These are phyloP conservation scores for Pythium oligandrum DNA, from an alignment of 352 stramenopile genomes.

Conservation along the genomic window DNA sequence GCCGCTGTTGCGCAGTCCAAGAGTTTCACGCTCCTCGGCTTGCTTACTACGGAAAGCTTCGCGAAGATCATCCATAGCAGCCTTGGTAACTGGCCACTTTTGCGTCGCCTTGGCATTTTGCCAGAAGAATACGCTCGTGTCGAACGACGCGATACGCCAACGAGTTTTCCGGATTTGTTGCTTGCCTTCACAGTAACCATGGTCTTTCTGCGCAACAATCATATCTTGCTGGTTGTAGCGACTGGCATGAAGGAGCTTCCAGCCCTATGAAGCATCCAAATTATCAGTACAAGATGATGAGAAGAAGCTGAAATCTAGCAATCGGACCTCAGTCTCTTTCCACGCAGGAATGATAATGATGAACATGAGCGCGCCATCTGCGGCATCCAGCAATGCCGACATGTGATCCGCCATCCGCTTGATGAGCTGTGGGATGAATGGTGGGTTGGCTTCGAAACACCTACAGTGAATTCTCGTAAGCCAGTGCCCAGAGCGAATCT, in stretches of 20 bases:
- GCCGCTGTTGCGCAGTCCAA: conserved; percentile 66
- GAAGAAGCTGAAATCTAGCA: conserved; percentile 1
- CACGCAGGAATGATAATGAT: conserved; percentile 90
- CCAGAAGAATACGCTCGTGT: conserved; percentile 95
- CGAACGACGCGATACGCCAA: conserved; percentile 91
- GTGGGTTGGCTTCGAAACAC: conserved; percentile 93
- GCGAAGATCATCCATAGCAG: conserved; percentile 47
- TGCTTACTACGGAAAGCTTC: conserved; percentile 80
- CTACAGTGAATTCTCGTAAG: conserved; percentile 8
- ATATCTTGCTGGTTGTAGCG: conserved; percentile 73
- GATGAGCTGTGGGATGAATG: conserved; percentile 92
- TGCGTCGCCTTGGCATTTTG: conserved; percentile 84
- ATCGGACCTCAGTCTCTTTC: conserved; percentile 66
- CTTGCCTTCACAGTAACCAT: conserved; percentile 90
- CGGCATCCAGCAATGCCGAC: conserved; percentile 61
- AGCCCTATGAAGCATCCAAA: conserved; percentile 32
- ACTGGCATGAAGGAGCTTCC: conserved; percentile 72
- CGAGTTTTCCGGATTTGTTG: conserved; percentile 86
- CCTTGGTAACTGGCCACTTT: conserved; percentile 66
- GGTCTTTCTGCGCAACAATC: conserved; percentile 76
- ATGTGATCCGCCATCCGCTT: conserved; percentile 88
- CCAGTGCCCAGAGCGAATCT: neutral
- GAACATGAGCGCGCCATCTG: conserved; percentile 78
- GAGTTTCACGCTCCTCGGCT: conserved; percentile 53
- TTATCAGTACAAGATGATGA: no score